Conservation (phyloP, 2,329 filamentous ascomycete genomes). For the Curvularia lunata region DNA sequence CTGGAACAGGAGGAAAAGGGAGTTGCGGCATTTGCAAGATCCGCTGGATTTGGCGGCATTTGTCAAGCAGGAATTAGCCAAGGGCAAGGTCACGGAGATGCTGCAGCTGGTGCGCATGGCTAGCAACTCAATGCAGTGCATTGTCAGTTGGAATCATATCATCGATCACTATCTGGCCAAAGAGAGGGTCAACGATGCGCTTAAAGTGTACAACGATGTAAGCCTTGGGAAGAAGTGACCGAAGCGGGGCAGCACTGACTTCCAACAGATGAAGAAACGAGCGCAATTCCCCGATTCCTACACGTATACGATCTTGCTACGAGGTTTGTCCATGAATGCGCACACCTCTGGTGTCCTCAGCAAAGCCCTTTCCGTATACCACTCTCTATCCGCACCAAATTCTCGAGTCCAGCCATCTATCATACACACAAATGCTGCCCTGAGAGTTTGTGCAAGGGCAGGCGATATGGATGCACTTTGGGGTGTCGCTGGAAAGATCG, state of each 20-base stretch:
- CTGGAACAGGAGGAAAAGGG: constrained; percentile 55
- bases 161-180: constrained; percentile 73
- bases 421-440: constrained; percentile 86
- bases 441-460: constrained; percentile 78
- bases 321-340: constrained; percentile 70
- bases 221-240: constrained; percentile 22
- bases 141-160: constrained; percentile 87
- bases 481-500: constrained; percentile 73
- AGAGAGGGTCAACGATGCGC: constrained; percentile 65
- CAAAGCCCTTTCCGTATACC: constrained; percentile 77
- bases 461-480: constrained; percentile 82
- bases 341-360: constrained; percentile 66
- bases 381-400: constrained; percentile 70
- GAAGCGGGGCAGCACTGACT: constrained; percentile 18
- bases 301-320: constrained; percentile 84
- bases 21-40: constrained; percentile 70
- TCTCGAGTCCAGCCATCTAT: constrained; percentile 72
- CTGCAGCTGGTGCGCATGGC: constrained; percentile 70
- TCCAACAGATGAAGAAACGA: constrained; percentile 86
- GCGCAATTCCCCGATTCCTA: constrained; percentile 77
- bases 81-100: constrained; percentile 70
- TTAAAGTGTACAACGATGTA: constrained; percentile 90
- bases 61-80: constrained; percentile 65
- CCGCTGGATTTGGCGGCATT: constrained; percentile 74
- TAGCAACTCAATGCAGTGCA: constrained; percentile 68